These are phyloP conservation scores for Metschnikowia gruessii DNA, from an alignment of 805 yeast genomes.

Conservation along the genomic window DNA sequence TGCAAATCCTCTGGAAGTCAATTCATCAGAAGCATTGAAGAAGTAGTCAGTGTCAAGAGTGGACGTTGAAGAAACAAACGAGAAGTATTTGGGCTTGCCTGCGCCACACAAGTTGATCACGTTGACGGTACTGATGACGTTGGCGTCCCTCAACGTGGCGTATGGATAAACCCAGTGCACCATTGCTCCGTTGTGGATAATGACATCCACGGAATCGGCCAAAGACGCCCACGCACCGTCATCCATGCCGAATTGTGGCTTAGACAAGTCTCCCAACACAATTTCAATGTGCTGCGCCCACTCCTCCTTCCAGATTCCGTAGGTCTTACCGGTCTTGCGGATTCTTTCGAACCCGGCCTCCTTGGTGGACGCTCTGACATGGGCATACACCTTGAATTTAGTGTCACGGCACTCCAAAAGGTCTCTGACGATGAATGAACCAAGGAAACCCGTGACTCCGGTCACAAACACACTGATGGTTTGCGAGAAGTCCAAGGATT, in stretches of 20 bases:
- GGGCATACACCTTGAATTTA: conserved; percentile 69
- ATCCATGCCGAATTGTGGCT: conserved; percentile 66
- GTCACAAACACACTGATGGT: conserved; percentile 73
- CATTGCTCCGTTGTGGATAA: conserved; percentile 94
- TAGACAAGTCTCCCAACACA: conserved; percentile 79
- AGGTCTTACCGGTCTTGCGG: conserved; percentile 69
- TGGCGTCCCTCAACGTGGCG: conserved; percentile 83
- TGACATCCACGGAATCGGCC: conserved; percentile 63
- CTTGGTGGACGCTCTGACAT: conserved; percentile 79
- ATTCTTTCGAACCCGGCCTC: conserved; percentile 75
- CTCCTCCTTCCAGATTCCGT: conserved; percentile 72
- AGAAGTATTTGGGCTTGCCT: conserved; percentile 82
- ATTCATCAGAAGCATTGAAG: conserved; percentile 70
- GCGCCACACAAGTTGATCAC: conserved; percentile 71
- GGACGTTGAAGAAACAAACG: conserved; percentile 95
- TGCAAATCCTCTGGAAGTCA: conserved; percentile 56
- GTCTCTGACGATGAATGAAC: conserved; percentile 82
- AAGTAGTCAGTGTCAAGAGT: conserved; percentile 82
- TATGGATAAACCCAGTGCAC: conserved; percentile 99
- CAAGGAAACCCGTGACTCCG: conserved; percentile 96
- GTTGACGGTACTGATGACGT: conserved; percentile 83
- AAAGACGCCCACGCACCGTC: conserved; percentile 57
- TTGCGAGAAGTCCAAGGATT: conserved; percentile 32
- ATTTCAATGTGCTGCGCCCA: conserved; percentile 61
- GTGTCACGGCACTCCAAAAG: conserved; percentile 53